A percentile compares a stretch with the other conserved stretches of the same genome.
These are phyloP conservation scores for Gossypium australe DNA, from an alignment of 345 rosid genomes.

Conservation along the genomic window DNA sequence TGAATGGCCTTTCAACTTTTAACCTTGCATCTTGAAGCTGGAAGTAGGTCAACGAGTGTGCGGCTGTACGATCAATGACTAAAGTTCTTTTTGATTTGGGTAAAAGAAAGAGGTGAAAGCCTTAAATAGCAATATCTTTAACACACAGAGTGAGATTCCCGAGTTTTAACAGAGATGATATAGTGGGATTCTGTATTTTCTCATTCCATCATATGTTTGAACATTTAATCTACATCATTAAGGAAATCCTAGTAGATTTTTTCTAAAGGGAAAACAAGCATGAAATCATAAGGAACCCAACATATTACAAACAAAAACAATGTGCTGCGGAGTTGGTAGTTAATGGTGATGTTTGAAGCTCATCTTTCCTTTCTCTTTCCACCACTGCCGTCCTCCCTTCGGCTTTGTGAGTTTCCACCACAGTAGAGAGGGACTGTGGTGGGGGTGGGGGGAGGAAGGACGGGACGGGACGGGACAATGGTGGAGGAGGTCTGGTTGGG, in stretches of 20 bases:
- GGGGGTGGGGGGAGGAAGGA: too few species aligned
- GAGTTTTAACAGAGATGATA: neutral
- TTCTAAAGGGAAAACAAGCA: neutral
- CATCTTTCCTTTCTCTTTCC: neutral
- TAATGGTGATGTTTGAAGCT: slow-evolving; percentile 2
- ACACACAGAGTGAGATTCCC: neutral
- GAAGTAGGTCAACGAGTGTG: too few species aligned
- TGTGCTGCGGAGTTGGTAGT: neutral
- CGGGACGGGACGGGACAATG: too few species aligned
- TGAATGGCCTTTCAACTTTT: neutral
- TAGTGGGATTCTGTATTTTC: neutral
- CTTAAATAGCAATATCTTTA: too few species aligned
- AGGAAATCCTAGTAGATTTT: neutral
- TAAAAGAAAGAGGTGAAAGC: too few species aligned
- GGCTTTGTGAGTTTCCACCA: too few species aligned
- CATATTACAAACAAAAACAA: neutral
- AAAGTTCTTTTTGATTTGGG: too few species aligned
- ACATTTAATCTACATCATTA: neutral
- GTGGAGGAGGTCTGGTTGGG: too few species aligned
- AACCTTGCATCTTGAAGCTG: too few species aligned
- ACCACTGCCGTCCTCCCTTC: neutral
- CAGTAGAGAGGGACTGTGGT: too few species aligned
- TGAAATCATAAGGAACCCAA: neutral
- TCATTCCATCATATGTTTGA: neutral
- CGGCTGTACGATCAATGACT: too few species aligned